Evolutionary conservation across 1,284 basidiomycete species (phyloP).

Genomic region (Fistulina hepatica): DNA sequence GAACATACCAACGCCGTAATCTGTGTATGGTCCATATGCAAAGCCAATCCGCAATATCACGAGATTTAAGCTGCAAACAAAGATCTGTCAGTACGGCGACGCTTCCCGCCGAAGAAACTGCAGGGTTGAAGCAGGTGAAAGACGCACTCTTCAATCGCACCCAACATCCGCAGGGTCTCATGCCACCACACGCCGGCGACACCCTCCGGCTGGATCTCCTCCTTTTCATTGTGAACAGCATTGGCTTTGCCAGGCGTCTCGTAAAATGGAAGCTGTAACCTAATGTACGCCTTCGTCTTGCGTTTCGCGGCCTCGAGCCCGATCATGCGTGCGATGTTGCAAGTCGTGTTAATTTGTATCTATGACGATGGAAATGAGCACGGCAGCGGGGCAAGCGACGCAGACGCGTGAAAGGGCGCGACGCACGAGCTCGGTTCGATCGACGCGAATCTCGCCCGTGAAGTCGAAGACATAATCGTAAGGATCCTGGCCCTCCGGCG

Average conservation of each 20-base stretch:
- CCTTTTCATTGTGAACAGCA: slow-evolving; percentile 52
- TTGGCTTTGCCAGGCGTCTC: slow-evolving; percentile 56
- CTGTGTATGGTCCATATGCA: slow-evolving; percentile 66
- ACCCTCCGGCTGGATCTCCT: slow-evolving; percentile 64
- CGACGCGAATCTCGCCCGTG: slow-evolving; percentile 70
- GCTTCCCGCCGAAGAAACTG: no score
- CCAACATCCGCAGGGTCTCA: slow-evolving; percentile 69
- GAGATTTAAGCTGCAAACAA: slow-evolving; percentile 54
- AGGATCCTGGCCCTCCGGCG: slow-evolving; percentile 48
- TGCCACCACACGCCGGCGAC: slow-evolving; percentile 84
- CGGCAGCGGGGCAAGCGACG: slow-evolving; percentile 8
- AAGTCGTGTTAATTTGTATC: slow-evolving; percentile 74
- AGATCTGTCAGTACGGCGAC: slow-evolving; percentile 7
- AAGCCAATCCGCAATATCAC: slow-evolving; percentile 66
- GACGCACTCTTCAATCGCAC: slow-evolving; percentile 58
- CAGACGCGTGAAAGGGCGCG: slow-evolving; percentile 2
- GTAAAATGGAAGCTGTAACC: slow-evolving; percentile 76
- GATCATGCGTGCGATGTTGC: slow-evolving; percentile 57
- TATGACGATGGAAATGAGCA: slow-evolving; percentile 19
- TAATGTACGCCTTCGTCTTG: slow-evolving; percentile 66
- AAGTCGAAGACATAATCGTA: slow-evolving; percentile 74
- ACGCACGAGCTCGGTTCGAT: slow-evolving; percentile 66
- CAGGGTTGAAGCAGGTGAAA: slow-evolving; percentile 6
- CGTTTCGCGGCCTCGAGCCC: slow-evolving; percentile 58
- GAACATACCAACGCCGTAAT: slow-evolving; percentile 51